Conservation (phyloP, 1,284 basidiomycete genomes). For the Meira miltonrushii region DNA sequence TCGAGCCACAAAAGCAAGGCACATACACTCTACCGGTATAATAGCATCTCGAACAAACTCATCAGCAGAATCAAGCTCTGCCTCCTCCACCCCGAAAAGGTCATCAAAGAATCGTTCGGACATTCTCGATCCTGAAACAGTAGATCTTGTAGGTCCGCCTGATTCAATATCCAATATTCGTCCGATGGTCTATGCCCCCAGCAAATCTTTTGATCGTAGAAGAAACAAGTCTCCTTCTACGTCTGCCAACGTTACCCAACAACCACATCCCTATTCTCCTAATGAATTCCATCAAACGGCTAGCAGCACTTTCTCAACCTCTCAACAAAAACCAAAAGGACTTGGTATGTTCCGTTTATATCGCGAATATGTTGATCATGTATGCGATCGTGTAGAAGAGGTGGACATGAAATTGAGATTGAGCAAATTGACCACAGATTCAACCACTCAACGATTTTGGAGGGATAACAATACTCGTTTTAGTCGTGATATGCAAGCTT, state of each 20-base stretch:
- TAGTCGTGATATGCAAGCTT: conserved; percentile 30
- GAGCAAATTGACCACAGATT: conserved; percentile 33
- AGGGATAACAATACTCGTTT: conserved; percentile 48
- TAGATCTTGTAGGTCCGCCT: conserved; percentile 32
- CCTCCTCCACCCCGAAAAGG: too few relatives aligned
- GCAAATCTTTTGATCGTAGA: conserved; percentile 13
- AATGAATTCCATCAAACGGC: conserved; percentile 26
- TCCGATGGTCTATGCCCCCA: conserved; percentile 32
- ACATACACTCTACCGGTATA: too few relatives aligned
- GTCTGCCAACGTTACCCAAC: neutral
- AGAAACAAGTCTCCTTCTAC: conserved; percentile 10
- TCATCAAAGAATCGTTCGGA: too few relatives aligned
- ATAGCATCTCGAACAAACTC: too few relatives aligned
- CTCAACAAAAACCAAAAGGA: neutral
- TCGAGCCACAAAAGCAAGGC: too few relatives aligned
- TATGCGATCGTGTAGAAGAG: conserved; percentile 23
- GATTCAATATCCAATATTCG: conserved; percentile 45
- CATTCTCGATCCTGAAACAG: neutral
- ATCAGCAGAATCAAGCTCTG: too few relatives aligned
- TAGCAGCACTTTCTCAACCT: neutral
- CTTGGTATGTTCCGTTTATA: conserved; percentile 3
- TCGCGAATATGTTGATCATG: conserved; percentile 29
- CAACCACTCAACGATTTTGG: conserved; percentile 51
- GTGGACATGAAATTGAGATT: conserved; percentile 40
- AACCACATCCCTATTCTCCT: conserved; percentile 44